Evolutionary conservation across 768 basidiomycete species (phyloP).

Genomic region (Psilocybe cyanescens): DNA sequence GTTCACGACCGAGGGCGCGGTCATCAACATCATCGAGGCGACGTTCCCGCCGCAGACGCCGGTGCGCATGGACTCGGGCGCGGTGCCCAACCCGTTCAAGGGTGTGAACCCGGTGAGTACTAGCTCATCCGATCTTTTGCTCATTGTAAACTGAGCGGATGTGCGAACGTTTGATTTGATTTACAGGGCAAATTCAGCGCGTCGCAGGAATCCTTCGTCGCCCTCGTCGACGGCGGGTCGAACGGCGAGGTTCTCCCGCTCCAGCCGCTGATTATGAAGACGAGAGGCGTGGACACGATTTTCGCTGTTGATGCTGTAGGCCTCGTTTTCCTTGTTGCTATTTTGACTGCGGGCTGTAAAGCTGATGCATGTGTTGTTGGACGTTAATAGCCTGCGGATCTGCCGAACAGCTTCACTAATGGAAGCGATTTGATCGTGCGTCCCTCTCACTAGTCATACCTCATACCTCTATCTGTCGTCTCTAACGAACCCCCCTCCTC

Average conservation of each 20-base stretch:
- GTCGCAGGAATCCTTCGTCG: constrained; percentile 12
- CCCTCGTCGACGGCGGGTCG: constrained; percentile 14
- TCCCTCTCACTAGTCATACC: no score
- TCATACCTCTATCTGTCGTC: no score
- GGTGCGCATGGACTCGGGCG: constrained; percentile 9
- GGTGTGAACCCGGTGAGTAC: constrained; percentile 5
- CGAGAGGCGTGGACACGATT: constrained; percentile 8
- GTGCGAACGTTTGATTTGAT: neutral
- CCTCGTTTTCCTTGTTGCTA: no score
- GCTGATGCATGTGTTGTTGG: no score
- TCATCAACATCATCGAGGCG: neutral
- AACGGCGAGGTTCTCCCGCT: constrained; percentile 13
- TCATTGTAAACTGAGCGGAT: no score
- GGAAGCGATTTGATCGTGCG: constrained; percentile 12
- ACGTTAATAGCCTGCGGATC: constrained; percentile 13
- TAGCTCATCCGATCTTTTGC: no score
- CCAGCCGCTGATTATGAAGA: constrained; percentile 9
- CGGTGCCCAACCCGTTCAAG: constrained; percentile 12
- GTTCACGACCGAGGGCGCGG: constrained; percentile 1
- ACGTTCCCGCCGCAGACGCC: constrained; percentile 5
- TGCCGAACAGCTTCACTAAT: constrained; percentile 3
- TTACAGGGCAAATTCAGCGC: constrained; percentile 2
- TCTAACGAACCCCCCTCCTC: no score
- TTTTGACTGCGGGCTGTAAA: no score
- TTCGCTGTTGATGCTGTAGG: constrained; percentile 12